Base-by-base conservation (phyloP, 805 yeast genomes). In the Candida mattraensis region DNA sequence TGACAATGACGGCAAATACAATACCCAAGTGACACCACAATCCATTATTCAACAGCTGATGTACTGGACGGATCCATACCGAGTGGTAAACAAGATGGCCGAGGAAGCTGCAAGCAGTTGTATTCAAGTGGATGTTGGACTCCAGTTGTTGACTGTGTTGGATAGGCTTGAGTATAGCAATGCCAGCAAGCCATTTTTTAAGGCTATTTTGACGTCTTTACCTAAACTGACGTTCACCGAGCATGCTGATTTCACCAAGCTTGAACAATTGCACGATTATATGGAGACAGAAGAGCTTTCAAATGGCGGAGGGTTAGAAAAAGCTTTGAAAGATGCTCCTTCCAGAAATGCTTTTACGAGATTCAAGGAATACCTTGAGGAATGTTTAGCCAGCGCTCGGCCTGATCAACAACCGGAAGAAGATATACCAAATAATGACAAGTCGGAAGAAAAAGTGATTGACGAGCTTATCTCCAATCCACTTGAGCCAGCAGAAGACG, bases 21-120 rank as follows among this genome's bases (percentile, higher is more conserved):
- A 58, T 2, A 39, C 63, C 3, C 35, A 42, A 18, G 48, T 65
- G 28, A 63, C 64, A 4, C 83, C 87, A 0, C 62, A 70, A 9
- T 65, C 66, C 7, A 74, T 84, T 3, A 61, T 83, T 20, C 87
- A 80, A 45, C 95, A 86, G 50, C 60, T 91, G 30, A 66, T 83
- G 16, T 77, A 79, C 51, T 87, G 96, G 95, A 83, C 95, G 13
- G 91, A 87, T 55, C 95, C 96, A 5, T 62, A 65, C 28, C 75
- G 78, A 44, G 61, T 81, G 7, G 87, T 78, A 3, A 72, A 74
- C 40, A 60, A 64, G 26, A 48, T 66, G 1, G 66, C 66, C 5
- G 74, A 63, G 3, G 71, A 63, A 2, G 58, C 68, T 3, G 53
- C 52, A 4, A 50, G 50, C n/a, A 73, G 76, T 25, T 56, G 70